A percentile compares a stretch with the other conserved stretches of the same genome.
phyloP scores from a whole-genome alignment of 108 stramenopile species.

The Epithemia pelagica region DNA sequence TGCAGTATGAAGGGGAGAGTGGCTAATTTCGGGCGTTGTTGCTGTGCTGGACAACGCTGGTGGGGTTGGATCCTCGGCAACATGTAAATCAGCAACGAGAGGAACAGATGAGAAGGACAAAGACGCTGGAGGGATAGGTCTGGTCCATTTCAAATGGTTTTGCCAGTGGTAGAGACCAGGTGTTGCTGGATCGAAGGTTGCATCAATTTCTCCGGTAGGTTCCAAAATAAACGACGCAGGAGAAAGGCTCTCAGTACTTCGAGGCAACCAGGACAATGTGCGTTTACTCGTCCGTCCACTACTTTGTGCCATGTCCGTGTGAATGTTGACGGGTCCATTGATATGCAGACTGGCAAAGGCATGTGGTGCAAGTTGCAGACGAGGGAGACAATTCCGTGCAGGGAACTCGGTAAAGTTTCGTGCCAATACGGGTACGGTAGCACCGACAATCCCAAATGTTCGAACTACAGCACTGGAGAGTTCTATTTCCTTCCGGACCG shows the following conservation, averaged over 20 bases:
- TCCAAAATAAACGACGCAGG: not conserved
- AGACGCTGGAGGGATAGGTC: no score
- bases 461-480: constrained; percentile 58
- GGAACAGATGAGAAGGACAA: no score
- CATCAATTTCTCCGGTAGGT: not conserved
- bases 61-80: no score
- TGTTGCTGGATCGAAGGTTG: not conserved
- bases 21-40: no score
- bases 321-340: not conserved
- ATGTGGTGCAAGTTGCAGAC: constrained; percentile 53
- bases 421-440: constrained; percentile 44
- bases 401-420: constrained; percentile 77
- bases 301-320: constrained; percentile 3
- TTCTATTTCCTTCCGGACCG: constrained; percentile 66
- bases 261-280: no score
- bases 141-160: not conserved
- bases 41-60: no score
- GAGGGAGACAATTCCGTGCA: constrained; percentile 64
- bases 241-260: not conserved
- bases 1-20: no score
- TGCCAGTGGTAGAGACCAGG: not conserved
- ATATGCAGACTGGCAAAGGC: constrained; percentile 3
- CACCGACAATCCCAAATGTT: constrained; percentile 29
- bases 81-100: no score
- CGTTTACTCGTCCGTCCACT: not conserved